Conservation (phyloP, 2,329 filamentous ascomycete species). For the Chrysoporthe deuterocubensis region DNA sequence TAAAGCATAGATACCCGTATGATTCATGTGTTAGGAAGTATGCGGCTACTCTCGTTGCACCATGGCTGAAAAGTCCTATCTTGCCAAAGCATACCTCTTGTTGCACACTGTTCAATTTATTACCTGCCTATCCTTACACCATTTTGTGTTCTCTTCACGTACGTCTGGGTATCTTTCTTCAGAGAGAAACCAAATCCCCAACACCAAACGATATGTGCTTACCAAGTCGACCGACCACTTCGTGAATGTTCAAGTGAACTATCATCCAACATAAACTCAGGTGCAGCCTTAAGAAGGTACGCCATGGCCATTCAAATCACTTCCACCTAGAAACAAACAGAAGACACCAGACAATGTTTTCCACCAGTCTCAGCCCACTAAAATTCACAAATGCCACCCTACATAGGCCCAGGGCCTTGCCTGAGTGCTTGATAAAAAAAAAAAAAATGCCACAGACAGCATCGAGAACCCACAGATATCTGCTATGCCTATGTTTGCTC, state of each 20-base stretch:
- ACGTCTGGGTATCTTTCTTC: constrained; percentile 17
- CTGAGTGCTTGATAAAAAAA: not conserved
- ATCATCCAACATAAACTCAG: not conserved
- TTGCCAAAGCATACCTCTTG: not conserved
- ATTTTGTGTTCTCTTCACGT: not conserved
- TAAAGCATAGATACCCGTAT: constrained; percentile 4
- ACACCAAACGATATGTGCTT: not conserved
- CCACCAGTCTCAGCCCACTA: not conserved
- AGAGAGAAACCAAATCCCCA: constrained; percentile 6
- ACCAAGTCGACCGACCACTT: not conserved
- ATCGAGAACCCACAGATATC: no score
- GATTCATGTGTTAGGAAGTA: not conserved
- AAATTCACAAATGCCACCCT: not conserved
- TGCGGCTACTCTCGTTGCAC: not conserved
- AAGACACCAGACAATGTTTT: not conserved
- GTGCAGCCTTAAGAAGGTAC: not conserved
- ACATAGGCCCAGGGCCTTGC: not conserved
- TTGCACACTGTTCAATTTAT: not conserved
- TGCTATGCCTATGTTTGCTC: not conserved
- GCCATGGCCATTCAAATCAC: not conserved
- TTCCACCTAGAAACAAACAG: not conserved
- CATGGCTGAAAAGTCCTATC: not conserved
- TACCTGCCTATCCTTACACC: not conserved
- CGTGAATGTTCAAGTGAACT: not conserved
- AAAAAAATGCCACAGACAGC: not conserved